Evolutionary conservation across 306 rosid species (phyloP).

Genomic region (Pterocarpus santalinus): DNA sequence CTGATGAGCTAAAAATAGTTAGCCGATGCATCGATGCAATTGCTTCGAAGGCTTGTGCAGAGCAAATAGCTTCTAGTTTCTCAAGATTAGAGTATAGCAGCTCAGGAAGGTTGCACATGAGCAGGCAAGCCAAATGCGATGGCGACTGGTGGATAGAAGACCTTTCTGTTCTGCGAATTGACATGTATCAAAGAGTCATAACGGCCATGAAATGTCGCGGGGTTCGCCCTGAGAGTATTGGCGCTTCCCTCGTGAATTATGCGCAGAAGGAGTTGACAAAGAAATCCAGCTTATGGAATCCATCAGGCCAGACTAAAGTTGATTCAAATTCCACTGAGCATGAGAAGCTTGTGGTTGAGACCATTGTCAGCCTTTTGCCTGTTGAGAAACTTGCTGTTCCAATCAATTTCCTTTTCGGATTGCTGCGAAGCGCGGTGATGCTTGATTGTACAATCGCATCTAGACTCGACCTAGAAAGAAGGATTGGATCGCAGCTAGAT

Average conservation of each 20-base stretch:
- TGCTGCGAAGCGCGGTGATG: conserved; percentile 87
- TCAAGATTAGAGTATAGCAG: conserved; percentile 97
- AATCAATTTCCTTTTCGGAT: conserved; percentile 89
- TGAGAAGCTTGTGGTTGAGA: conserved; percentile 85
- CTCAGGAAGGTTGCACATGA: conserved; percentile 97
- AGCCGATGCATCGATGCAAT: conserved; percentile 92
- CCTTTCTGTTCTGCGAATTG: conserved; percentile 85
- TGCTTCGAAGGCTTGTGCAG: conserved; percentile 95
- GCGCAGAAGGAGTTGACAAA: conserved; percentile 91
- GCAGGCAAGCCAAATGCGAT: conserved; percentile 84
- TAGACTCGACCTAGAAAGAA: conserved; percentile 90
- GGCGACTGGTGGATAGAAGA: conserved; percentile 99
- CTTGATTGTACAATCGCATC: conserved; percentile 81
- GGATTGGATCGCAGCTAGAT: conserved; percentile 95
- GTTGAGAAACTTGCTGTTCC: conserved; percentile 90
- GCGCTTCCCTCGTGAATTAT: conserved; percentile 83
- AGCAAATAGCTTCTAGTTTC: conserved; percentile 98
- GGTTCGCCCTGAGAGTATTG: conserved; percentile 94
- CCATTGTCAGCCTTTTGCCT: conserved; percentile 89
- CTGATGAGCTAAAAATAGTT: conserved; percentile 82
- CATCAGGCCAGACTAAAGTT: conserved; percentile 74
- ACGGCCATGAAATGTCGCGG: conserved; percentile 97
- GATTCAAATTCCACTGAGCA: conserved; percentile 76
- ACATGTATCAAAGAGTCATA: conserved; percentile 86
- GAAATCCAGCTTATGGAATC: conserved; percentile 85